These are phyloP conservation scores for Candida pini DNA, from an alignment of 805 yeast genomes.

Conservation along the genomic window DNA sequence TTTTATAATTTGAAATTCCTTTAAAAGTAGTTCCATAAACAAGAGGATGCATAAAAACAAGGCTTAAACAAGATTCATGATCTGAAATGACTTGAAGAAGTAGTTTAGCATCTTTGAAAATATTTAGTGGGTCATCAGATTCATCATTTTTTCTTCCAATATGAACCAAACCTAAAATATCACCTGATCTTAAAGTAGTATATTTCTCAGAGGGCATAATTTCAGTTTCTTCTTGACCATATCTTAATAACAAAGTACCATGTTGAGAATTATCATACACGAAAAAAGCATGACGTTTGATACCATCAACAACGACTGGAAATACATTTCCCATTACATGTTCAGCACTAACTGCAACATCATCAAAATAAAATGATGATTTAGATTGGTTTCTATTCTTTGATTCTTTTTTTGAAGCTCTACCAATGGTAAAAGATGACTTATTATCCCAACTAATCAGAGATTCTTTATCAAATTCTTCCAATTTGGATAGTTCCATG, in stretches of 20 bases:
- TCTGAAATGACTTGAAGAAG: conserved; percentile 18
- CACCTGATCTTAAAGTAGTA: conserved; percentile 12
- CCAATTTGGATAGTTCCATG: conserved; percentile 8
- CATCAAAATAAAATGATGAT: conserved; percentile 15
- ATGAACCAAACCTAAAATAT: conserved; percentile 17
- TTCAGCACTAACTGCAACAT: conserved; percentile 20
- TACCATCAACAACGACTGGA: conserved; percentile 1
- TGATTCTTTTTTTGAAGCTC: conserved; percentile 11
- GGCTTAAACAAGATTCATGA: too few species aligned
- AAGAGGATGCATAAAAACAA: too few species aligned
- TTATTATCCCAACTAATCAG: not conserved
- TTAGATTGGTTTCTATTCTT: conserved; percentile 4
- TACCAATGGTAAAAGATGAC: conserved; percentile 18
- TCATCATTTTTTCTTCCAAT: not conserved
- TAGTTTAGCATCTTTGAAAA: conserved; percentile 19
- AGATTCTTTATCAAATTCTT: not conserved
- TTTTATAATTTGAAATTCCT: too few species aligned
- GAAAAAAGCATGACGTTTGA: not conserved
- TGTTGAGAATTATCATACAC: conserved; percentile 17
- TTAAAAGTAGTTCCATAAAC: too few species aligned
- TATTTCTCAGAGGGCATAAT: not conserved
- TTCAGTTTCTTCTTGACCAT: not conserved
- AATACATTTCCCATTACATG: conserved; percentile 14
- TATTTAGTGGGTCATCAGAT: conserved; percentile 2
- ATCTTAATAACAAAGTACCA: conserved; percentile 10